Evolutionary conservation across 1,284 basidiomycete species (phyloP), one percentile per base, ranked within the genome.

Genomic region (Phaffia rhodozyma): DNA sequence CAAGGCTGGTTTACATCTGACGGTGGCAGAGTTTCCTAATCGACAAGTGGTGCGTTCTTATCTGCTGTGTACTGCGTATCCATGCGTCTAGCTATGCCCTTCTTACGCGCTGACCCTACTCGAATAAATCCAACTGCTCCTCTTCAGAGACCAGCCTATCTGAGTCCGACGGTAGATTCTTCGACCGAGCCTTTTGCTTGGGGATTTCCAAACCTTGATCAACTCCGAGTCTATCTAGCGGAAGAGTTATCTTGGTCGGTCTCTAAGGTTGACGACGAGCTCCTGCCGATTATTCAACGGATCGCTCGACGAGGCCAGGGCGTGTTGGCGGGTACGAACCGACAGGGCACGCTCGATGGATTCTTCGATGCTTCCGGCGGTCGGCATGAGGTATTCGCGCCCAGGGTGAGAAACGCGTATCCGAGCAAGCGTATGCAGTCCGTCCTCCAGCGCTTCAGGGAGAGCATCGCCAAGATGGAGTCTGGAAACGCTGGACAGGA

Each of bases 181-280:
- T 94, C 91, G 3, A 86, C 91, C 61, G 93, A 98, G 71, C 86
- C 89, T 0, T 98, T 99, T 74, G 89, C 91, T 70, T 99, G 96
- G 96, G 94, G 91, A 11, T 79, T 94, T 67, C 92, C 94, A 6
- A 93, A 97, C 72, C 82, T 99, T 65, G 50, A 68, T 52, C 47
- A 48, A 23, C 53, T 58, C 30, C n/a, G 32, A 6, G 20, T 6
- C 18, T 94, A 90, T 73, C 80, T 98, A 68, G 80, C 81, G 51
- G 82, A 87, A 62, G 91, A 97, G 72, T 80, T 98, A 9, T 83
- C 86, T 21, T 99, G 96, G 96, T 79, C 80, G 6, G 82, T 86
- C 67, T 76, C 75, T 48, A 98, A 97, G 78, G 89, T 92, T 0
- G 92, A 97, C 71, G 91, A 96, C 67, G 82, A 93, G 48, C 78